Evolutionary conservation across 1,139 yeast genomes (phyloP).

Genomic region (Candida labiduridarum): DNA sequence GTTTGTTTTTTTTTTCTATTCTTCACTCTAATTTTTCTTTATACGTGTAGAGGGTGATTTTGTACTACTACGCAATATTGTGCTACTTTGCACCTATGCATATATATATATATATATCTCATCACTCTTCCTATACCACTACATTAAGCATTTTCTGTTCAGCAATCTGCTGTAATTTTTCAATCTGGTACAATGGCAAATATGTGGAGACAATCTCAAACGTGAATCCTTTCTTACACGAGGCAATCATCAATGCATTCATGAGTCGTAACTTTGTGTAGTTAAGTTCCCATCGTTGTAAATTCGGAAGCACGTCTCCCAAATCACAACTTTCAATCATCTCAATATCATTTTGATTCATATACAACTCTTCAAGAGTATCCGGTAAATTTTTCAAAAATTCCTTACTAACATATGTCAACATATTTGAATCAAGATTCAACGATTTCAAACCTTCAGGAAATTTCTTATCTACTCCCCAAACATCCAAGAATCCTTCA

Average conservation of each 20-base stretch:
- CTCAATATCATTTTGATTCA: conserved; percentile 18
- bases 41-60: too few relatives aligned
- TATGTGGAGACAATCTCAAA: conserved; percentile 13
- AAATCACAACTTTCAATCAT: conserved; percentile 15
- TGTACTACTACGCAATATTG: too few relatives aligned
- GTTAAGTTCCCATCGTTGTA: conserved; percentile 18
- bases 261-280: conserved; percentile 18
- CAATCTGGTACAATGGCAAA: conserved; percentile 10
- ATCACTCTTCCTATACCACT: conserved; percentile 2
- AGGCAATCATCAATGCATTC: conserved; percentile 17
- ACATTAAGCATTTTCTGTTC: conserved; percentile 7
- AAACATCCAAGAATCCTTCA: conserved; percentile 22
- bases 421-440: conserved; percentile 29
- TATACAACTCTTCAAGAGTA: conserved; percentile 24
- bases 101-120: background rate
- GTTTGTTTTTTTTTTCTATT: too few relatives aligned
- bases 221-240: conserved; percentile 12
- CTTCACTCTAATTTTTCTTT: too few relatives aligned
- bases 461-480: conserved; percentile 28
- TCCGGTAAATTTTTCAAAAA: conserved; percentile 32
- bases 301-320: conserved; percentile 20
- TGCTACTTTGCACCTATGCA: too few relatives aligned
- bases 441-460: conserved; percentile 30
- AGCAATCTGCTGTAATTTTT: conserved; percentile 10
- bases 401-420: conserved; percentile 23